Percentiles rank a stretch among this genome's conserved stretches.
Evolutionary conservation across 1,139 yeast genomes (phyloP).

Genomic region (Candida pseudoviswanathii): DNA sequence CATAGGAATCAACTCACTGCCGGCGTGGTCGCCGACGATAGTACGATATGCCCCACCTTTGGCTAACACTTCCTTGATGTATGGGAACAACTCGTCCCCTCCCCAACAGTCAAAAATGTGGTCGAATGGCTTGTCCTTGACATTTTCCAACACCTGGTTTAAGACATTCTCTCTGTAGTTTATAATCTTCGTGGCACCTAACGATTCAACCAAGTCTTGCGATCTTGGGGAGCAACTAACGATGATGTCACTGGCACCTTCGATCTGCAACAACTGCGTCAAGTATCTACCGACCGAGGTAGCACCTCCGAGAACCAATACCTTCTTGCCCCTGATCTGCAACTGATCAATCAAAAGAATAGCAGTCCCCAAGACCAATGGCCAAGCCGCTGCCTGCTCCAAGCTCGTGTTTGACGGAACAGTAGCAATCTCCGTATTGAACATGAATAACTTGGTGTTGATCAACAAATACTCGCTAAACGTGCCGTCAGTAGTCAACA

Average conservation of each 20-base stretch:
- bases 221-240: slow-evolving; percentile 38
- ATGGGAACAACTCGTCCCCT: slow-evolving; percentile 22
- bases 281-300: slow-evolving; percentile 66
- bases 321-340: slow-evolving; percentile 20
- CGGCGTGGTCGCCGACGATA: slow-evolving; percentile 40
- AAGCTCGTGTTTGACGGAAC: slow-evolving; percentile 51
- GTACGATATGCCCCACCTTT: slow-evolving; percentile 49
- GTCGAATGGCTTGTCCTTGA: slow-evolving; percentile 26
- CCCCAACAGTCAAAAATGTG: slow-evolving; percentile 34
- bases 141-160: slow-evolving; percentile 25
- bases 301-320: slow-evolving; percentile 71
- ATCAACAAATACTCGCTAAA: slow-evolving; percentile 45
- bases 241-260: slow-evolving; percentile 46
- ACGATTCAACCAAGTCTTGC: slow-evolving; percentile 37
- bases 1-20: not conserved
- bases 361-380: slow-evolving; percentile 61
- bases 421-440: slow-evolving; percentile 38
- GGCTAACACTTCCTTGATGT: slow-evolving; percentile 29
- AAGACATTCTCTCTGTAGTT: slow-evolving; percentile 41
- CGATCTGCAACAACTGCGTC: slow-evolving; percentile 56
- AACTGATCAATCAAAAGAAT: slow-evolving; percentile 34
- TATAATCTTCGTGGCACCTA: slow-evolving; percentile 55
- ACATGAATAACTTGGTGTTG: slow-evolving; percentile 21
- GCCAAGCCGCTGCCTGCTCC: slow-evolving; percentile 61
- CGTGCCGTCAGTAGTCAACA: slow-evolving; percentile 52